phyloP scores from a whole-genome alignment of 2,329 filamentous ascomycete genomes.

The Fusarium sp. region DNA sequence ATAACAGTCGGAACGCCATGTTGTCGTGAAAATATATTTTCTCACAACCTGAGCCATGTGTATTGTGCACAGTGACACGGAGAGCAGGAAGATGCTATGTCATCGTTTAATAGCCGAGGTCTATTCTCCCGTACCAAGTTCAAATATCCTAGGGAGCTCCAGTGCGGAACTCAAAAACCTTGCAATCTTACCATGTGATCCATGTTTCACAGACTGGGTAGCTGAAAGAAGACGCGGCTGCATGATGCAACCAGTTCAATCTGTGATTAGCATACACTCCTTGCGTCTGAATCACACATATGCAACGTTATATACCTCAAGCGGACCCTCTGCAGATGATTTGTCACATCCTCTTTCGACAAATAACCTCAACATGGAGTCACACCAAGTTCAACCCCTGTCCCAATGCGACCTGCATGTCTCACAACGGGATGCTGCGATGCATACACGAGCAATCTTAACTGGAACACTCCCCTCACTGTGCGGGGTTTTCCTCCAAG shows the following conservation, averaged over 20 bases:
- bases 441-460: constrained; percentile 2
- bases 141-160: background rate
- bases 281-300: background rate
- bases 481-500: background rate
- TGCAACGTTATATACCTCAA: background rate
- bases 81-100: too few species aligned
- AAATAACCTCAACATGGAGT: background rate
- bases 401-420: background rate
- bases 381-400: background rate
- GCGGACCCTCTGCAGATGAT: background rate
- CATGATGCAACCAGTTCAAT: background rate
- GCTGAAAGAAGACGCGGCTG: background rate
- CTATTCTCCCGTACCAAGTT: background rate
- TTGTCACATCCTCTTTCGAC: background rate
- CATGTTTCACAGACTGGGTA: background rate
- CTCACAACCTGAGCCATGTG: too few species aligned
- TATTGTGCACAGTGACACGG: too few species aligned
- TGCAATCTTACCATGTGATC: background rate
- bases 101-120: background rate
- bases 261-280: background rate
- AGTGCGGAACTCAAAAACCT: background rate
- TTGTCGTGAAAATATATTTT: too few species aligned
- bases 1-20: too few species aligned
- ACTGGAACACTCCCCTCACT: background rate
- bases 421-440: background rate